Conservation (phyloP, 116 monocot genomes). For the Posidonia oceanica region DNA sequence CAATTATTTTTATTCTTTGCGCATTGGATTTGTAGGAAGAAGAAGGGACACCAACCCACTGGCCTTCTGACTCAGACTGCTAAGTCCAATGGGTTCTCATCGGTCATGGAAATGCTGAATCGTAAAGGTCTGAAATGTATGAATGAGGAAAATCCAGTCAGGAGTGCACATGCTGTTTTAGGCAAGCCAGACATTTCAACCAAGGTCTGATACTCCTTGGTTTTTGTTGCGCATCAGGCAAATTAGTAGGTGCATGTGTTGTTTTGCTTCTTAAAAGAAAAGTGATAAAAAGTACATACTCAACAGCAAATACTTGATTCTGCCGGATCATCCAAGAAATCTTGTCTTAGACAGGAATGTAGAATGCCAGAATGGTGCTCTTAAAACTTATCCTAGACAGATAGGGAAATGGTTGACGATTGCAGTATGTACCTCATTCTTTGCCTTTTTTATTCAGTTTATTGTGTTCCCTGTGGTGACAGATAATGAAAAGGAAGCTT, state of each 20-base stretch:
- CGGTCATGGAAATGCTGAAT: constrained; percentile 48
- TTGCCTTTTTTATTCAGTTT: neutral
- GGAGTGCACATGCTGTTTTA: neutral
- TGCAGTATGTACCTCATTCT: neutral
- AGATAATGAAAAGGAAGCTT: neutral
- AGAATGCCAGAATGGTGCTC: too few species aligned
- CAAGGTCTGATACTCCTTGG: neutral
- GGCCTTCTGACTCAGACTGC: constrained; percentile 45
- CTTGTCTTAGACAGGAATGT: too few species aligned
- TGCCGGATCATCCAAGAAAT: too few species aligned
- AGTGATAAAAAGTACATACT: too few species aligned
- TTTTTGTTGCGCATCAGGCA: neutral
- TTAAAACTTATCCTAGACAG: neutral
- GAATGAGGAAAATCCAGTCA: neutral
- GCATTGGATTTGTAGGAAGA: constrained; percentile 26
- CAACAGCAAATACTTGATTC: too few species aligned
- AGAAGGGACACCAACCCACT: constrained; percentile 51
- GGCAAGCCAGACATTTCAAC: neutral
- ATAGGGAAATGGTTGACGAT: neutral
- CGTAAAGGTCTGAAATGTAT: neutral
- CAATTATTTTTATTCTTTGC: neutral
- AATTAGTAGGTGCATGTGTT: too few species aligned
- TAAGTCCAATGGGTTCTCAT: constrained; percentile 45
- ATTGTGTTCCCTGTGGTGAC: too few species aligned
- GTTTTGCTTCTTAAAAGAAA: too few species aligned